Evolutionary conservation across 2,329 filamentous ascomycete genomes (phyloP).

Genomic region (Macrophomina phaseolina): DNA sequence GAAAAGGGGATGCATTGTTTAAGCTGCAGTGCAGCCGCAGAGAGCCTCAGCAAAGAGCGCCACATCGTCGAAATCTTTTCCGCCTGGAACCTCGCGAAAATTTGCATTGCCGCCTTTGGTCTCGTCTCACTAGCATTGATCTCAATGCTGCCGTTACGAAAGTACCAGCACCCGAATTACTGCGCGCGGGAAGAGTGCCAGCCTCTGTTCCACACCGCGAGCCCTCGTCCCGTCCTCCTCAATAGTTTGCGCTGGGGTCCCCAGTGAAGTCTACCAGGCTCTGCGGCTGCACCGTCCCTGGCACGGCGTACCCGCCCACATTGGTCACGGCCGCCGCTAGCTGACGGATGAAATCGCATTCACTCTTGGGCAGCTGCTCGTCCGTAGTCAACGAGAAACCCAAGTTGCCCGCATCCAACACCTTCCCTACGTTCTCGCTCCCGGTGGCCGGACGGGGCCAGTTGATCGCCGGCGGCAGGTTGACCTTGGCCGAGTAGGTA

Average conservation of each 20-base stretch:
- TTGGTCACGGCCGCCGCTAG: constrained; percentile 24
- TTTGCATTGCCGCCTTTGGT: background rate
- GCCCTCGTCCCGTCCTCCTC: background rate
- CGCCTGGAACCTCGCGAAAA: too few species aligned
- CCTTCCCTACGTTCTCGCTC: constrained; percentile 12
- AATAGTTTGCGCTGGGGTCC: constrained; percentile 23
- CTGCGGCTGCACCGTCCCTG: constrained; percentile 22
- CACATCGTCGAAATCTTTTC: background rate
- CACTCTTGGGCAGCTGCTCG: constrained; percentile 17
- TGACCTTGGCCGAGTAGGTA: constrained; percentile 10
- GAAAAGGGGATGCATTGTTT: background rate
- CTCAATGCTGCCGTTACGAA: background rate
- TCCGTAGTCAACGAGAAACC: constrained; percentile 21
- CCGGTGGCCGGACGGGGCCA: constrained; percentile 14
- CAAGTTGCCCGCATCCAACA: constrained; percentile 11
- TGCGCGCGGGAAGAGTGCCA: background rate
- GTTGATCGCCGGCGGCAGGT: constrained; percentile 9
- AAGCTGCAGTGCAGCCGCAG: background rate
- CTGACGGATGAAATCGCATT: constrained; percentile 24
- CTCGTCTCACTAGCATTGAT: background rate
- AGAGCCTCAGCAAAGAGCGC: background rate
- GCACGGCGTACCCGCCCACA: constrained; percentile 22
- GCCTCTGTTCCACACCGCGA: background rate
- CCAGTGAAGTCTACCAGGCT: constrained; percentile 18
- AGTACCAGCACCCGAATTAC: too few species aligned